These are phyloP conservation scores for Lachancea thermotolerans DNA, from an alignment of 805 yeast species.

Conservation along the genomic window DNA sequence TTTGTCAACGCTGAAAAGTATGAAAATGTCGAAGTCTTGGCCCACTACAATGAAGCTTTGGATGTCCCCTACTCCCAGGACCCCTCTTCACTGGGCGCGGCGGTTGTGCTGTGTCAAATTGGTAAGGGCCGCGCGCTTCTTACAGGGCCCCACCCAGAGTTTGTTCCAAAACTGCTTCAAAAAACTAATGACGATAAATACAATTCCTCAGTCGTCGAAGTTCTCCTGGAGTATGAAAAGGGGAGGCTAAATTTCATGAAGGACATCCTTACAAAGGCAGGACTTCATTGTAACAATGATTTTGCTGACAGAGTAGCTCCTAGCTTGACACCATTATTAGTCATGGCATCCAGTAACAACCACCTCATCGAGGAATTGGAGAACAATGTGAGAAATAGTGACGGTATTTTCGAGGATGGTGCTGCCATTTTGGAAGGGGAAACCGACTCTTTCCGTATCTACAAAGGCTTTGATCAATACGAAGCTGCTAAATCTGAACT, in stretches of 20 bases:
- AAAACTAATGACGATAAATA: slow-evolving; percentile 29
- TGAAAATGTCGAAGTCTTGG: slow-evolving; percentile 62
- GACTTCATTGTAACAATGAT: slow-evolving; percentile 56
- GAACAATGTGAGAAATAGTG: slow-evolving; percentile 8
- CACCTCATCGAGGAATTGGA: slow-evolving; percentile 13
- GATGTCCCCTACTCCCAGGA: slow-evolving; percentile 41
- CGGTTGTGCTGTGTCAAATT: slow-evolving; percentile 58
- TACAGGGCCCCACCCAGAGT: slow-evolving; percentile 89
- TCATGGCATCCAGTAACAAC: slow-evolving; percentile 30
- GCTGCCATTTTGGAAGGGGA: slow-evolving; percentile 36
- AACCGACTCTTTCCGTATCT: slow-evolving; percentile 21
- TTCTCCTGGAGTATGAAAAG: slow-evolving; percentile 38
- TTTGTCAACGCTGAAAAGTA: slow-evolving; percentile 68
- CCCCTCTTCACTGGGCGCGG: slow-evolving; percentile 42
- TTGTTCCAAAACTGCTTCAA: slow-evolving; percentile 47
- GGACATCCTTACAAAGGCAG: slow-evolving; percentile 51
- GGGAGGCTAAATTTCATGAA: slow-evolving; percentile 51
- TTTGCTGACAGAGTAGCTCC: slow-evolving; percentile 47
- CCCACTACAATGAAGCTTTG: slow-evolving; percentile 50
- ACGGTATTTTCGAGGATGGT: slow-evolving; percentile 31
- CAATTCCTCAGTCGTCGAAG: slow-evolving; percentile 33
- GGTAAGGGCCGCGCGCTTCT: slow-evolving; percentile 70
- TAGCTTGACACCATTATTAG: slow-evolving; percentile 56
- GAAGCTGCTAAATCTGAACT: slow-evolving; percentile 10
- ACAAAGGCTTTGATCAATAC: slow-evolving; percentile 16